Conservation (phyloP, 768 basidiomycete species). For the Rhodocollybia butyracea region DNA sequence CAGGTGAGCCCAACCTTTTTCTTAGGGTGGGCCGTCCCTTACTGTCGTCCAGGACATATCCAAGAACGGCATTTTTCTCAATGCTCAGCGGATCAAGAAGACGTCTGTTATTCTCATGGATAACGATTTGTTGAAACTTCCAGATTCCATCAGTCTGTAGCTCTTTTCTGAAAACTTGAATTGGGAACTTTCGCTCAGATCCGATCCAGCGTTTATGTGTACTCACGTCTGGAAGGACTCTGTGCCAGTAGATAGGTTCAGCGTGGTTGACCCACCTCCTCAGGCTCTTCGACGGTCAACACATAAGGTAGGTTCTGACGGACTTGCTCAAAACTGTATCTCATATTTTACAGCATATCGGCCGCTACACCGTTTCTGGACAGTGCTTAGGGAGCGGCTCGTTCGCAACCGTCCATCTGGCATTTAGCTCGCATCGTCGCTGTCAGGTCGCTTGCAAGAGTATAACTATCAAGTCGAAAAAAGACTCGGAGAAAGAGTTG, state of each 20-base stretch:
- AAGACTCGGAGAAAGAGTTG: conserved; percentile 42
- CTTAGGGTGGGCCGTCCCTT: neutral
- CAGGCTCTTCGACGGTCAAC: conserved; percentile 43
- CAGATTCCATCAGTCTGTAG: conserved; percentile 54
- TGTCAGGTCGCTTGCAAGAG: conserved; percentile 85
- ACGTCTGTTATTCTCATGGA: conserved; percentile 72
- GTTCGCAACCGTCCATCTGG: conserved; percentile 80
- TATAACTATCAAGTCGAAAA: conserved; percentile 63
- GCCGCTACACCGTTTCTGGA: conserved; percentile 68
- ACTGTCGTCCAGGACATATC: conserved; percentile 57
- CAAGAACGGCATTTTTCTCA: conserved; percentile 70
- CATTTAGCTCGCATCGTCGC: conserved; percentile 58
- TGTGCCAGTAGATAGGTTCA: conserved; percentile 46
- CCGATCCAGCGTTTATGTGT: conserved; percentile 59
- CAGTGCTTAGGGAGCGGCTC: conserved; percentile 80
- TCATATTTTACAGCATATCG: conserved; percentile 45
- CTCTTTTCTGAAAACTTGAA: neutral
- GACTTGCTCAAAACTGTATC: neutral
- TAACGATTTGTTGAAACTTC: conserved; percentile 67
- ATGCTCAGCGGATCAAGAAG: conserved; percentile 66
- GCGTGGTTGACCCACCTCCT: conserved; percentile 61
- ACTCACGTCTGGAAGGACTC: conserved; percentile 52
- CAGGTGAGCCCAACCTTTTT: conserved; percentile 43
- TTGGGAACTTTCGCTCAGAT: neutral
- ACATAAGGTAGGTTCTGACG: conserved; percentile 44